These are phyloP conservation scores for Trichoderma simmonsii DNA, from an alignment of 2,329 filamentous ascomycete genomes.

Conservation along the genomic window DNA sequence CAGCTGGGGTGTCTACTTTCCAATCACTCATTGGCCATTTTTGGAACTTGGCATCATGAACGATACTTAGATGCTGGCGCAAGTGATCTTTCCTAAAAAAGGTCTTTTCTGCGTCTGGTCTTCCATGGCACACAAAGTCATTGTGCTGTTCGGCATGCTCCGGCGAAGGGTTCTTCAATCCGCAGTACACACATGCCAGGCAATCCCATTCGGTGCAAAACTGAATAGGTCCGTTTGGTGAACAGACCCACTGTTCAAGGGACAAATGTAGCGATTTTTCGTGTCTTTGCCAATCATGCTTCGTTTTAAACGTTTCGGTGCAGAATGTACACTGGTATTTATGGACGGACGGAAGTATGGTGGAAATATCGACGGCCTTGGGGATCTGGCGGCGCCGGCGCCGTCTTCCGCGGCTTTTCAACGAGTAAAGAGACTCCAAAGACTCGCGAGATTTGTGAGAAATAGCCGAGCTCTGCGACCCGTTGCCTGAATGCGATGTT, in stretches of 20 bases:
- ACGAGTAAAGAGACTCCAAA: not conserved
- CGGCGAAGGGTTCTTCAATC: slow-evolving; percentile 28
- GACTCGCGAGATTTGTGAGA: not conserved
- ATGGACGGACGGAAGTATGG: not conserved
- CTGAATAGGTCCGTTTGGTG: slow-evolving; percentile 32
- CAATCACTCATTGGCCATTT: slow-evolving; percentile 44
- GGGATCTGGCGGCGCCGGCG: slow-evolving; percentile 1
- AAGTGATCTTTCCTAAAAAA: slow-evolving; percentile 46
- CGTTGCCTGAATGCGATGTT: not conserved
- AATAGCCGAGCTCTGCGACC: not conserved
- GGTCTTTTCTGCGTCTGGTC: slow-evolving; percentile 39
- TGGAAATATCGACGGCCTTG: not conserved
- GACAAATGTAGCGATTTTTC: slow-evolving; percentile 47
- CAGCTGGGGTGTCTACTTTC: slow-evolving; percentile 34
- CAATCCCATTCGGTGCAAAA: slow-evolving; percentile 34
- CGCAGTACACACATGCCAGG: slow-evolving; percentile 39
- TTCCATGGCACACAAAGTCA: slow-evolving; percentile 48
- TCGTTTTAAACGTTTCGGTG: slow-evolving; percentile 43
- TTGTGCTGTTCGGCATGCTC: slow-evolving; percentile 38
- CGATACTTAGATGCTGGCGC: slow-evolving; percentile 41
- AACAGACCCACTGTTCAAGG: slow-evolving; percentile 46
- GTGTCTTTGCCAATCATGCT: slow-evolving; percentile 49
- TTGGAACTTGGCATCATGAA: slow-evolving; percentile 40
- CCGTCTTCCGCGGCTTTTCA: not conserved
- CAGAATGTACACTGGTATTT: slow-evolving; percentile 45